phyloP scores from a whole-genome alignment of 495 filamentous ascomycete species.

The Penicillium psychrofluorescens region DNA sequence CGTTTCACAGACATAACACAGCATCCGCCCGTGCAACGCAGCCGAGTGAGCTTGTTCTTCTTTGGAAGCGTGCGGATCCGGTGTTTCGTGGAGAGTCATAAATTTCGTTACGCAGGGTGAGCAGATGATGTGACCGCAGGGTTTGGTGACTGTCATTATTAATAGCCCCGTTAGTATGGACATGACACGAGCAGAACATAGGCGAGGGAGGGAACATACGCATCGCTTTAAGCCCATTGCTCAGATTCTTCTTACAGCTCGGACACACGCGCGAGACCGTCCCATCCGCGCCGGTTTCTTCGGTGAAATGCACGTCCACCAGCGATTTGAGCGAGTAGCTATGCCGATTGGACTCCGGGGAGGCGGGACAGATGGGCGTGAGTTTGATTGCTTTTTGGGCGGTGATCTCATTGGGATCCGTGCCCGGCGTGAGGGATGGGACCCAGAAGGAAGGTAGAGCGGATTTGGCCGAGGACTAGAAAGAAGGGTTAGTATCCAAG shows the following conservation, averaged over 20 bases:
- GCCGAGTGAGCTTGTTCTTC: slow-evolving; percentile 41
- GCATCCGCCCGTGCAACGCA: slow-evolving; percentile 33
- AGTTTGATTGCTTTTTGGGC: slow-evolving; percentile 58
- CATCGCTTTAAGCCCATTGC: slow-evolving; percentile 76
- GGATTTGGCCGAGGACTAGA: slow-evolving; percentile 48
- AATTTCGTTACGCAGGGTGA: slow-evolving; percentile 84
- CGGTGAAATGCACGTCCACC: slow-evolving; percentile 71
- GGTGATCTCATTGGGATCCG: slow-evolving; percentile 40
- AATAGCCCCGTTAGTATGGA: not conserved
- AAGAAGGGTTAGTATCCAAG: slow-evolving; percentile 4
- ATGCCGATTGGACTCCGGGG: slow-evolving; percentile 62
- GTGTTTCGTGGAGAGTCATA: slow-evolving; percentile 55
- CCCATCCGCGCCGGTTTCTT: slow-evolving; percentile 50
- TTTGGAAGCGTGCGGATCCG: slow-evolving; percentile 59
- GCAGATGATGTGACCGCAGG: slow-evolving; percentile 92
- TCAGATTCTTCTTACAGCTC: slow-evolving; percentile 77
- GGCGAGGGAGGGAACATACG: slow-evolving; percentile 27
- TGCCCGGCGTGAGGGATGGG: slow-evolving; percentile 69
- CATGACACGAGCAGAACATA: not conserved
- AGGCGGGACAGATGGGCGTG: slow-evolving; percentile 74
- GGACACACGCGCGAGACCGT: slow-evolving; percentile 66
- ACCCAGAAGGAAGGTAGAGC: slow-evolving; percentile 94
- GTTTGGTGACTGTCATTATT: slow-evolving; percentile 58
- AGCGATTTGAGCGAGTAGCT: slow-evolving; percentile 76
- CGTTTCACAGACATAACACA: slow-evolving; percentile 85